phyloP scores from a whole-genome alignment of 805 yeast species.

The Sugiyamaella chiloensis region DNA sequence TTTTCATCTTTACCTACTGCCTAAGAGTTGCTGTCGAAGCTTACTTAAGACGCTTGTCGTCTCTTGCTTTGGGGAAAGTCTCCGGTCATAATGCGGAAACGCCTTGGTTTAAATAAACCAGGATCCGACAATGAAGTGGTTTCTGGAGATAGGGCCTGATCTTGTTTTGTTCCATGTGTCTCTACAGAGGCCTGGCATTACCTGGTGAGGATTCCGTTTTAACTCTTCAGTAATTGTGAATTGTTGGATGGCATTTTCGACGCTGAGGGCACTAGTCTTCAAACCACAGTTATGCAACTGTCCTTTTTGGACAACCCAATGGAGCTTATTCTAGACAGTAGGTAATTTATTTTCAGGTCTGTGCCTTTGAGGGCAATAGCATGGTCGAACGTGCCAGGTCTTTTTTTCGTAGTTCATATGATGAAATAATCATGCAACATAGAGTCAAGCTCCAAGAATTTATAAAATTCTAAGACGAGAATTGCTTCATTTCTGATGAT shows the following conservation, averaged over 20 bases:
- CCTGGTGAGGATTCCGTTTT: no score
- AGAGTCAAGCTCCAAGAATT: conserved; percentile 37
- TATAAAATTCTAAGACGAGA: conserved; percentile 21
- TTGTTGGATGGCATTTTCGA: conserved; percentile 13
- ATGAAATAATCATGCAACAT: conserved; percentile 31
- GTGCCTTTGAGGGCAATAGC: conserved; percentile 16
- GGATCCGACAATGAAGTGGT: conserved; percentile 1
- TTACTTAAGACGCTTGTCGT: conserved; percentile 21
- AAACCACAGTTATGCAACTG: conserved; percentile 36
- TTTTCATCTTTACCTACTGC: not conserved
- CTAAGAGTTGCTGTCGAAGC: conserved; percentile 36
- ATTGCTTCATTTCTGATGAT: conserved; percentile 21
- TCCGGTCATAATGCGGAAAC: conserved; percentile 35
- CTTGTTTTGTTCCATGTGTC: conserved; percentile 18
- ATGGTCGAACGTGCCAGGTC: conserved; percentile 29
- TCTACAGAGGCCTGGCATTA: conserved; percentile 20
- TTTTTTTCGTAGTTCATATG: conserved; percentile 20
- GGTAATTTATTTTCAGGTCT: conserved; percentile 17
- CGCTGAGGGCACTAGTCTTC: conserved; percentile 16
- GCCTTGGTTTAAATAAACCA: conserved; percentile 21
- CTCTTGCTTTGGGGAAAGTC: conserved; percentile 37
- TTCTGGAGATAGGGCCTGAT: not conserved
- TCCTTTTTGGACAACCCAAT: conserved; percentile 30
- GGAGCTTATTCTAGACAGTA: conserved; percentile 35
- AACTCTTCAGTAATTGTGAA: no score